phyloP scores from a whole-genome alignment of 1,284 basidiomycete genomes.

The Cutaneotrichosporon sp. region DNA sequence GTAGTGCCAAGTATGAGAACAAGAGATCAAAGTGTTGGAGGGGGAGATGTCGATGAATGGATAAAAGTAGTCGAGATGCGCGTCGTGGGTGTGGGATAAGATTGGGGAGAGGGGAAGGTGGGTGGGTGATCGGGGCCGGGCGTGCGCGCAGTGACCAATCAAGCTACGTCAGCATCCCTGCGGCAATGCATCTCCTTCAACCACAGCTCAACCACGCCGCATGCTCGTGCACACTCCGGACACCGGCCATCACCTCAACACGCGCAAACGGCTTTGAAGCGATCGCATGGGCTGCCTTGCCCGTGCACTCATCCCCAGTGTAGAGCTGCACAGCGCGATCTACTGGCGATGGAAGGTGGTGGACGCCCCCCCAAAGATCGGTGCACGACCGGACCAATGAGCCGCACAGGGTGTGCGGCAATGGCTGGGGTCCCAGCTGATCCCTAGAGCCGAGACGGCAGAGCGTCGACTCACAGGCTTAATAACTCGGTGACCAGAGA shows the following conservation, averaged over 20 bases:
- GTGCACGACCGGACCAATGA: background rate
- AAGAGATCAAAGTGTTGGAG: background rate
- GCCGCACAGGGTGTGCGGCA: background rate
- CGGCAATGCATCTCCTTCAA: background rate
- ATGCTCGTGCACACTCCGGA: background rate
- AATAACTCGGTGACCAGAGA: background rate
- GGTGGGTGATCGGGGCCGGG: conserved; percentile 6
- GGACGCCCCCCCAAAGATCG: background rate
- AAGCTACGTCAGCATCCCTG: conserved; percentile 5
- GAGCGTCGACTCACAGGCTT: background rate
- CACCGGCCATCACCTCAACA: too few relatives aligned
- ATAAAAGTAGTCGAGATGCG: background rate
- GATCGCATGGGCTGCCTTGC: background rate
- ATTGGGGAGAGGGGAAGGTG: background rate
- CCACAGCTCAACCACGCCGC: too few relatives aligned
- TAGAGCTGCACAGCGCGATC: background rate
- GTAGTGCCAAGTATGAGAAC: background rate
- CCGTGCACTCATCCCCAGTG: too few relatives aligned
- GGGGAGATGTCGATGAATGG: background rate
- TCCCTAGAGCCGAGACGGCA: background rate
- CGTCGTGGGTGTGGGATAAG: background rate
- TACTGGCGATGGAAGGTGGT: background rate
- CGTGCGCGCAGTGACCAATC: conserved; percentile 4
- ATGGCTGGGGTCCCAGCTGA: background rate
- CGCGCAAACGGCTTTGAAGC: background rate